Conservation (phyloP, 495 filamentous ascomycete genomes). For the Penicillium psychrofluorescens region DNA sequence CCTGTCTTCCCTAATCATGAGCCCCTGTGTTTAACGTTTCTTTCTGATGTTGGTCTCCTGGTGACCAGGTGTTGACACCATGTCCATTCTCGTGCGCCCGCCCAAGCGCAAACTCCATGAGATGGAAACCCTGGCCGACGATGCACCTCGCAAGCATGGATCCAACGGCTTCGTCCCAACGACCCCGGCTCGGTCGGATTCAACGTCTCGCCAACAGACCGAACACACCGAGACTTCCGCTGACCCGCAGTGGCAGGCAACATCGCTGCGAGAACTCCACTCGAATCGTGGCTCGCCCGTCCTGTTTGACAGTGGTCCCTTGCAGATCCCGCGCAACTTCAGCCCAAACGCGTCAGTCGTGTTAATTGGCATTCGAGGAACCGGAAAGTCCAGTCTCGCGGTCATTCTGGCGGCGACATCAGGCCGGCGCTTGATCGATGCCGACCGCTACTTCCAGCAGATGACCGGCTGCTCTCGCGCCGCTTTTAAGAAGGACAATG, state of each 20-base stretch:
- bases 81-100: conserved; percentile 33
- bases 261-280: conserved; percentile 20
- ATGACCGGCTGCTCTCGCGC: conserved; percentile 54
- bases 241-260: conserved; percentile 13
- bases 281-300: conserved; percentile 29
- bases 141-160: conserved; percentile 13
- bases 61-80: conserved; percentile 6
- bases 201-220: conserved; percentile 11
- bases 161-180: background rate
- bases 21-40: background rate
- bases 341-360: conserved; percentile 61
- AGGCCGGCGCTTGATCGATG: conserved; percentile 61
- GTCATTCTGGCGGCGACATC: conserved; percentile 71
- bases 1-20: background rate
- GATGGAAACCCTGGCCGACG: conserved; percentile 17
- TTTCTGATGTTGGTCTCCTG: too few species aligned
- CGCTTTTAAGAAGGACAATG: conserved; percentile 53
- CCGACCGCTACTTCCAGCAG: conserved; percentile 64
- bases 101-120: conserved; percentile 31
- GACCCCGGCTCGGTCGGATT: background rate
- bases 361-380: conserved; percentile 66
- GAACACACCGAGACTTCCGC: conserved; percentile 16
- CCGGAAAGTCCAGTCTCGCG: conserved; percentile 69
- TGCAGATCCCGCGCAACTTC: conserved; percentile 37
- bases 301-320: conserved; percentile 18